A percentile compares a stretch with the other conserved stretches of the same genome.
Conservation (phyloP, 495 filamentous ascomycete species). For the Hypoxylon perforatum region DNA sequence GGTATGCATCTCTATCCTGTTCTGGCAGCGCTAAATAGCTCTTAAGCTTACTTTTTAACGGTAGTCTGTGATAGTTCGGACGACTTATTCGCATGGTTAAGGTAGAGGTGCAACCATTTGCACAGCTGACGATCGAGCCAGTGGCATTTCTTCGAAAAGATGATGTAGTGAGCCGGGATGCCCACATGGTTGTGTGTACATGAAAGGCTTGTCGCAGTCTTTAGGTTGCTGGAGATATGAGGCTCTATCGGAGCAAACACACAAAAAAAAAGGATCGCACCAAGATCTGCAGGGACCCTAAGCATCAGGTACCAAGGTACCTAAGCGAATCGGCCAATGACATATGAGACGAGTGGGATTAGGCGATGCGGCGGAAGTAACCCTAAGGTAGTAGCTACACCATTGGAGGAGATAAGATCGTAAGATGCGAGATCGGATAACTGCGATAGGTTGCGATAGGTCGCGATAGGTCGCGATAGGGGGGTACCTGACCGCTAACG, state of each 20-base stretch:
- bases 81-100: slow-evolving; percentile 15
- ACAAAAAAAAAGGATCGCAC: neutral
- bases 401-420: slow-evolving; percentile 24
- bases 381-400: slow-evolving; percentile 18
- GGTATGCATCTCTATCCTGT: too few species aligned
- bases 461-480: too few species aligned
- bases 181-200: slow-evolving; percentile 39
- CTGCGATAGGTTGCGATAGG: too few species aligned
- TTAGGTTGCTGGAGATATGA: slow-evolving; percentile 11
- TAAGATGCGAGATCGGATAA: neutral
- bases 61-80: slow-evolving; percentile 21
- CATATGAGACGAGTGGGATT: neutral
- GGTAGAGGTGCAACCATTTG: slow-evolving; percentile 10
- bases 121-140: slow-evolving; percentile 5
- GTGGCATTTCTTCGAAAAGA: slow-evolving; percentile 23
- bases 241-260: slow-evolving; percentile 11
- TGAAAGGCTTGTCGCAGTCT: neutral
- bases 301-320: slow-evolving; percentile 7
- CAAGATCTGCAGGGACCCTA: slow-evolving; percentile 18
- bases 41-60: slow-evolving; percentile 30
- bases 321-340: slow-evolving; percentile 3
- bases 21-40: slow-evolving; percentile 6
- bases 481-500: too few species aligned
- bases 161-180: slow-evolving; percentile 31
- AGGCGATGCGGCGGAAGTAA: slow-evolving; percentile 5